Evolutionary conservation across 1,284 basidiomycete genomes (phyloP), one percentile per base, ranked within the genome.

Genomic region (Trametes versicolor): DNA sequence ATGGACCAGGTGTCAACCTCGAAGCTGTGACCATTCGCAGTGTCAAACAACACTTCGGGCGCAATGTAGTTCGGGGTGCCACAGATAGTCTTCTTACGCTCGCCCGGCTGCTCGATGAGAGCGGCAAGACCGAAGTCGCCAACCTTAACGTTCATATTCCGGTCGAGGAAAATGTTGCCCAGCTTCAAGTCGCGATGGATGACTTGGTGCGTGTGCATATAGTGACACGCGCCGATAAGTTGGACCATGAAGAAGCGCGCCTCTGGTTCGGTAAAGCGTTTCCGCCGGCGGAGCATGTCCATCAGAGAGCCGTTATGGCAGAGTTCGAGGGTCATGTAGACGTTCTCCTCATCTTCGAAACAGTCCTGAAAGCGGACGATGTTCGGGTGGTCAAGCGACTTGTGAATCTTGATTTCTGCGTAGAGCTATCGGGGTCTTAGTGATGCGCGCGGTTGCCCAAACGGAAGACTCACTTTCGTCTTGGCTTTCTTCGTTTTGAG

Each of bases 31-130:
- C 97, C 96, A 71, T 96, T 97, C 29, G 91, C 94, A 49, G 93
- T 95, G 77, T 98, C 96, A 77, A 98, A 99, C 65, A 99, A 81
- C 37, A 99, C 96, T 77, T 99, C 97, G 0, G 97, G 98, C 0
- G 98, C 98, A 71, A 99, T 99, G 78, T 99, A 99, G 77, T 99
- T 99, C 1, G 97, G 98, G 1, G 97, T 99, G 7, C 97, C 98
- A 73, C 97, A 99, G 55, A 99, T 97, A 0, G 97, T 99, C 88
- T 98, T 98, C 85, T 99, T 98, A 71, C 97, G 83, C 78, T 99
- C 98, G 1, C 97, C 97, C 12, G 94, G 94, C 76, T 91, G 96
- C 79, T 99, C 97, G 60, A 99, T 97, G 62, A 99, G 85, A 1
- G 98, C 97, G 0, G 98, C 97, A 23, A 99, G 84, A 12, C 98